Evolutionary conservation across 208 protist species (phyloP).

Genomic region (Jaenimonas drosophilae): DNA sequence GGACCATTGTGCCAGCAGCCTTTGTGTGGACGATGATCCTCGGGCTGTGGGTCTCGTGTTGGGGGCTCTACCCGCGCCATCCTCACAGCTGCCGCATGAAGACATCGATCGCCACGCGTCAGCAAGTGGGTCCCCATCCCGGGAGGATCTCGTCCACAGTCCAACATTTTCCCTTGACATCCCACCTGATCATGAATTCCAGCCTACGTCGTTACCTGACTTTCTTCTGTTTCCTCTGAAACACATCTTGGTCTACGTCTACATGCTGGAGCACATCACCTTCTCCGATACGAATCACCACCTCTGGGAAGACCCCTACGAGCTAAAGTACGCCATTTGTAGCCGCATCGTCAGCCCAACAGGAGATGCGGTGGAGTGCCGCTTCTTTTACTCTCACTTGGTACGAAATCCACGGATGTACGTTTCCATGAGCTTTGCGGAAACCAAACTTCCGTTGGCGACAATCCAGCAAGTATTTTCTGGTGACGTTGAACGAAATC

Average conservation of each 20-base stretch:
- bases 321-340: constrained; percentile 46
- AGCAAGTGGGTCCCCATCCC: too few species aligned
- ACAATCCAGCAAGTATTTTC: background rate
- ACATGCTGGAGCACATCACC: constrained; percentile 47
- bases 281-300: constrained; percentile 40
- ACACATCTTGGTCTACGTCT: constrained; percentile 40
- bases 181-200: too few species aligned
- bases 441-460: background rate
- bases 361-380: constrained; percentile 44
- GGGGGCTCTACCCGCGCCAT: too few species aligned
- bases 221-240: constrained; percentile 19
- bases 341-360: constrained; percentile 49
- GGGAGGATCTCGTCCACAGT: too few species aligned
- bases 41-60: background rate
- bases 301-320: constrained; percentile 27
- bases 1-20: background rate
- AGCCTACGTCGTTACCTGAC: constrained; percentile 5
- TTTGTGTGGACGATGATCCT: background rate
- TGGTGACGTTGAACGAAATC: constrained; percentile 1
- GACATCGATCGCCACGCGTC: too few species aligned
- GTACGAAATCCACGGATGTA: constrained; percentile 37
- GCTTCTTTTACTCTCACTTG: constrained; percentile 46
- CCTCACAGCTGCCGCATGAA: too few species aligned
- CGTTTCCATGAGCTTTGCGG: constrained; percentile 46
- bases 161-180: too few species aligned